Evolutionary conservation across 225 moss, liverwort and hornwort species (phyloP).

Genomic region (Takakia lepidozioides): DNA sequence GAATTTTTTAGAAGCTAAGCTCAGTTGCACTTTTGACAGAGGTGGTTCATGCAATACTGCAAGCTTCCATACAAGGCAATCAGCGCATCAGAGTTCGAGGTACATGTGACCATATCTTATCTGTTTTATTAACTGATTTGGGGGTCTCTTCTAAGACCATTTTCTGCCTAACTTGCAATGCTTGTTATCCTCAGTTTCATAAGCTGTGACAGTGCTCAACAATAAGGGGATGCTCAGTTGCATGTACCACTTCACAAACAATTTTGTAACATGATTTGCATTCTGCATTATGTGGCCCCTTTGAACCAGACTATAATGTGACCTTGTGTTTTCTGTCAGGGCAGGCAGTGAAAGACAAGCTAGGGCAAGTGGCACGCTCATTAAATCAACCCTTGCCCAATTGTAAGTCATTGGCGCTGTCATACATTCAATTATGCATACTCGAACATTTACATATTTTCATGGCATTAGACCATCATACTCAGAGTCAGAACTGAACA

Average conservation of each 20-base stretch:
- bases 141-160: too few species aligned
- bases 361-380: conserved; percentile 69
- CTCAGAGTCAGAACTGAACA: not conserved
- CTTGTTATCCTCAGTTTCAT: too few species aligned
- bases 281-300: not conserved
- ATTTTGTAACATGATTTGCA: not conserved
- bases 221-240: too few species aligned
- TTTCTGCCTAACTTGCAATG: too few species aligned
- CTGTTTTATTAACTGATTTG: too few species aligned
- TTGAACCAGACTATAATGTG: not conserved
- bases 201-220: too few species aligned
- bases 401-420: conserved; percentile 19
- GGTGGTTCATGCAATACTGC: conserved; percentile 66
- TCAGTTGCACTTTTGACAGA: conserved; percentile 27
- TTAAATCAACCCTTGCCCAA: conserved; percentile 47
- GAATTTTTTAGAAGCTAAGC: not conserved
- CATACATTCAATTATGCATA: too few species aligned
- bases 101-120: too few species aligned
- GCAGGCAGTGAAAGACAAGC: conserved; percentile 62
- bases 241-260: too few species aligned
- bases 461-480: not conserved
- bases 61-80: conserved; percentile 78
- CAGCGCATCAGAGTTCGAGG: conserved; percentile 47
- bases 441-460: too few species aligned
- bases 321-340: conserved; percentile 11